Evolutionary conservation across 306 rosid species (phyloP).

Genomic region (cucumber (Cucumis sativus)): Cucumber_9930_V3 NC_026657.2:32392001-32392500

Average conservation of each 20-base stretch:
- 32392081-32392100: constrained; percentile 30
- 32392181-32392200: not conserved
- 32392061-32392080: constrained; percentile 75
- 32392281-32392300: too few relatives aligned
- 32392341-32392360: too few relatives aligned
- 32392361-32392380: too few relatives aligned
- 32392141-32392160: not conserved
- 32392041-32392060: constrained; percentile 73
- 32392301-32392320: too few relatives aligned
- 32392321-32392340: too few relatives aligned
- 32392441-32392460: too few relatives aligned
- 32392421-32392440: too few relatives aligned
- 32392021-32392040: not conserved
- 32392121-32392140: not conserved
- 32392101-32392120: constrained; percentile 70
- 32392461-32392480: not conserved
- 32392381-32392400: too few relatives aligned
- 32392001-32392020: not conserved
- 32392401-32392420: too few relatives aligned
- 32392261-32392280: too few relatives aligned
- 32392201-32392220: not conserved
- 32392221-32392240: not conserved
- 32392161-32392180: not conserved
- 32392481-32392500: too few relatives aligned
- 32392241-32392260: not conserved